phyloP scores from a whole-genome alignment of 768 basidiomycete species.

The Cystofilobasidium macerans region DNA sequence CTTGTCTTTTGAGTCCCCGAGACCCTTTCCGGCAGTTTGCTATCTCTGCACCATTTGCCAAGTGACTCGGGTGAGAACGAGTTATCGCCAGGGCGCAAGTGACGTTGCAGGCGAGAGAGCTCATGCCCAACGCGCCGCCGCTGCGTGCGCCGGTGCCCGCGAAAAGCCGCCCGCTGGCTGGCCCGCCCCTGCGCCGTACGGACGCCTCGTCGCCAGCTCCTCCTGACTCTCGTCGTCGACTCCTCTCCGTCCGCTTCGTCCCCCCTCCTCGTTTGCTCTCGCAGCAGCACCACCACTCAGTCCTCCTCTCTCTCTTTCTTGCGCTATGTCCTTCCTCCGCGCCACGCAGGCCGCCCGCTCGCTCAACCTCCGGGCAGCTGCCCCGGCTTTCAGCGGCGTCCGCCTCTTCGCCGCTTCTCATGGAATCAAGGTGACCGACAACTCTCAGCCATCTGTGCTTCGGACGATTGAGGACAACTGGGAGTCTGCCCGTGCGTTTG shows the following conservation, averaged over 20 bases:
- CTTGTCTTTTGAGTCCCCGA: too few species aligned
- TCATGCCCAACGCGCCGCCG: too few species aligned
- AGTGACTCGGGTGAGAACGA: too few species aligned
- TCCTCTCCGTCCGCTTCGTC: neutral
- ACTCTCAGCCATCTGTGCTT: neutral
- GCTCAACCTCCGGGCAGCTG: neutral
- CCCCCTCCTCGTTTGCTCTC: neutral
- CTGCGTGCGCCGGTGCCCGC: too few species aligned
- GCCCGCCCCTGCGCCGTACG: too few species aligned
- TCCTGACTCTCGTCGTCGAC: neutral
- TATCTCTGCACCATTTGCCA: too few species aligned
- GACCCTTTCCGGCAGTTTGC: too few species aligned
- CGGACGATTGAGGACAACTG: neutral
- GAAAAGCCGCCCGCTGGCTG: too few species aligned
- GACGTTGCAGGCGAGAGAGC: too few species aligned
- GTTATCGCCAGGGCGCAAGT: too few species aligned
- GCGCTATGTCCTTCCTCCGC: conserved; percentile 13
- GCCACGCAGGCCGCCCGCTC: neutral
- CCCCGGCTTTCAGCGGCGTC: neutral
- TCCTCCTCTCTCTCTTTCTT: neutral
- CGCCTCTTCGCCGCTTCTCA: neutral
- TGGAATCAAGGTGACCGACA: neutral
- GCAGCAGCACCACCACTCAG: neutral
- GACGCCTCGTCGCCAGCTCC: too few species aligned
- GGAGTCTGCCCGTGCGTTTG: neutral